Evolutionary conservation across 768 basidiomycete species (phyloP).

Genomic region (Neoboletus brunneissimus): DNA sequence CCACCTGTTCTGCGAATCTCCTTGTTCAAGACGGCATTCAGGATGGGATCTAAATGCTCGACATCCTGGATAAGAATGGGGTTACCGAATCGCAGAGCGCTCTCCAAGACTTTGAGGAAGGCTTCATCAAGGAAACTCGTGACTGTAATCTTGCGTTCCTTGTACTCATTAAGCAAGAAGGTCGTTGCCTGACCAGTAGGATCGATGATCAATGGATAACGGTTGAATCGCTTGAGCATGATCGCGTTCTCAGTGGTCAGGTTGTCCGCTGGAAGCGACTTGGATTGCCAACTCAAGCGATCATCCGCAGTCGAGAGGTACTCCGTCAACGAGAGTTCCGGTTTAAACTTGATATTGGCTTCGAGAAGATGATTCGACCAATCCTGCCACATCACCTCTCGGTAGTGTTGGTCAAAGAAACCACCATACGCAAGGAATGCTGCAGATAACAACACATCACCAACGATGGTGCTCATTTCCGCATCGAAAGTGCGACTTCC

Average conservation of each 20-base stretch:
- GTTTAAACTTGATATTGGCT: constrained; percentile 88
- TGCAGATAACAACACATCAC: constrained; percentile 92
- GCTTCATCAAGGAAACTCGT: constrained; percentile 99
- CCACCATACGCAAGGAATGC: constrained; percentile 97
- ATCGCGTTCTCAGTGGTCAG: constrained; percentile 99
- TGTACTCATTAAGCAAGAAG: constrained; percentile 92
- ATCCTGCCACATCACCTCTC: constrained; percentile 95
- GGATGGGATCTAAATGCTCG: constrained; percentile 94
- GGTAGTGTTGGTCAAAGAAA: constrained; percentile 98
- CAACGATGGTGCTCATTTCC: constrained; percentile 98
- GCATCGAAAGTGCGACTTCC: constrained; percentile 95
- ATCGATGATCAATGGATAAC: constrained; percentile 96
- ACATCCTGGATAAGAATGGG: constrained; percentile 97
- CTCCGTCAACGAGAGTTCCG: constrained; percentile 89
- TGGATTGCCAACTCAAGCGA: constrained; percentile 92
- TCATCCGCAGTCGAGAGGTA: constrained; percentile 97
- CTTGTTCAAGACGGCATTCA: constrained; percentile 95
- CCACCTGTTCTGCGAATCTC: constrained; percentile 96
- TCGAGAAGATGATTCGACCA: constrained; percentile 89
- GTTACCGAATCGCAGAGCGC: constrained; percentile 97
- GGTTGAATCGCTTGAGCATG: constrained; percentile 97
- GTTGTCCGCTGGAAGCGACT: constrained; percentile 92
- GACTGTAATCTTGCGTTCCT: constrained; percentile 94
- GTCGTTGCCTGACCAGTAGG: constrained; percentile 96
- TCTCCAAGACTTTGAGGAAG: constrained; percentile 97